These are phyloP conservation scores for Verticillium alfalfae DNA, from an alignment of 2,329 filamentous ascomycete genomes.

Conservation along the genomic window DNA sequence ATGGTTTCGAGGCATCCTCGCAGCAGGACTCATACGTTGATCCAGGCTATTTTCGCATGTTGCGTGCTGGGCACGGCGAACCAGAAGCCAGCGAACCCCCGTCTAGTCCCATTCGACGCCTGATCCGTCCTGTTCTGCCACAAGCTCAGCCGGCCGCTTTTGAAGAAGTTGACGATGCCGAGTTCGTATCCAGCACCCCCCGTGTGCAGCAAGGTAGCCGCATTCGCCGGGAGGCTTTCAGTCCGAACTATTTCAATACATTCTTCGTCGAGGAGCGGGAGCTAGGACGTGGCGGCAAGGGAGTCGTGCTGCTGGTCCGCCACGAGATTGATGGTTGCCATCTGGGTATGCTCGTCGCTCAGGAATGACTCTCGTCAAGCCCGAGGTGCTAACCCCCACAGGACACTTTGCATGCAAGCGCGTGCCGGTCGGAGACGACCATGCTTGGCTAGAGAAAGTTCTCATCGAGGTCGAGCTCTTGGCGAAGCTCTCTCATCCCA, in stretches of 20 bases:
- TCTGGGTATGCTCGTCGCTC: slow-evolving; percentile 41
- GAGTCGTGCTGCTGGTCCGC: slow-evolving; percentile 88
- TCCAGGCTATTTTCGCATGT: slow-evolving; percentile 92
- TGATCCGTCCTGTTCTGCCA: slow-evolving; percentile 40
- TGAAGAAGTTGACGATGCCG: slow-evolving; percentile 27
- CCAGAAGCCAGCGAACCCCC: slow-evolving; percentile 36
- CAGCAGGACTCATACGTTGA: slow-evolving; percentile 67
- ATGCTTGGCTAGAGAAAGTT: slow-evolving; percentile 91
- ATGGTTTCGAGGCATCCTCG: slow-evolving; percentile 10
- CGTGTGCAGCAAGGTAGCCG: slow-evolving; percentile 53
- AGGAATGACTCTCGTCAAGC: not conserved
- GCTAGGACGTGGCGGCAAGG: slow-evolving; percentile 86
- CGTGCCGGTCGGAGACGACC: slow-evolving; percentile 90
- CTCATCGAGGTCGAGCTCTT: slow-evolving; percentile 89
- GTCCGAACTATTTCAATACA: slow-evolving; percentile 82
- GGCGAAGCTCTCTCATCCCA: slow-evolving; percentile 87
- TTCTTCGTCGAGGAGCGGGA: slow-evolving; percentile 90
- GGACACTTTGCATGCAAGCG: slow-evolving; percentile 93
- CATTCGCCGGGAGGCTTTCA: slow-evolving; percentile 84
- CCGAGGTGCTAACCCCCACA: slow-evolving; percentile 8
- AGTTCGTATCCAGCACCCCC: slow-evolving; percentile 45
- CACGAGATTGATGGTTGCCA: slow-evolving; percentile 87
- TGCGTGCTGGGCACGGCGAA: slow-evolving; percentile 52
- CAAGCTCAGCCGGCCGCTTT: slow-evolving; percentile 11
- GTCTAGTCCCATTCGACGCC: slow-evolving; percentile 48